phyloP scores from a whole-genome alignment of 257 asterid genomes.

The Fraxinus cuspidata region DNA sequence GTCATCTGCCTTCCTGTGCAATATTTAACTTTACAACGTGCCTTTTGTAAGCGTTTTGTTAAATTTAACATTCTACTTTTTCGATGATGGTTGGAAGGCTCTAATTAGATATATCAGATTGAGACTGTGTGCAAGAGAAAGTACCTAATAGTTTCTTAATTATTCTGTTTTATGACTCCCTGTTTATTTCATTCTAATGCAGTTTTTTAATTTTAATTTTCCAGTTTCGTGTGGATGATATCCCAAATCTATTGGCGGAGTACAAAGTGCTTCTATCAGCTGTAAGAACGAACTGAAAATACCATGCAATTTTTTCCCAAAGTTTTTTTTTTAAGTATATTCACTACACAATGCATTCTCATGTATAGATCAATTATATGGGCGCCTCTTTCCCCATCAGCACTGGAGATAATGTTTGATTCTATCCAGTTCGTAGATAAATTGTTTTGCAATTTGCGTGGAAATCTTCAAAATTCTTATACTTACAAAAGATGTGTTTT shows the following conservation, averaged over 20 bases:
- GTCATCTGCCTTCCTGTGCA: background rate
- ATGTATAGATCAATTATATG: background rate
- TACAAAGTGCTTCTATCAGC: slow-evolving; percentile 62
- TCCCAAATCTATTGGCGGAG: slow-evolving; percentile 62
- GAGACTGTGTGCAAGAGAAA: background rate
- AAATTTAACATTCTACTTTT: background rate
- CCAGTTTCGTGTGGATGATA: slow-evolving; percentile 77
- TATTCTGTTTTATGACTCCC: background rate
- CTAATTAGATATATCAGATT: background rate
- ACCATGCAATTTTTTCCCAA: background rate
- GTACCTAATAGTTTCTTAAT: background rate
- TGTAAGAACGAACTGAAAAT: slow-evolving; percentile 22
- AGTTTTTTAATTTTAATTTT: slow-evolving; percentile 20
- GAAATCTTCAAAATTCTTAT: background rate
- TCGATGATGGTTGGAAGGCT: background rate
- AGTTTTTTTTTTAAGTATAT: background rate
- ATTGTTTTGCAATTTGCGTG: background rate
- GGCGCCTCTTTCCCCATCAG: background rate
- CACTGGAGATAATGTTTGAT: background rate
- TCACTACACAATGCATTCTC: background rate
- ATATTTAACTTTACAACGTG: slow-evolving; percentile 5
- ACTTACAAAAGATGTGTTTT: background rate
- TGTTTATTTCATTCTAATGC: slow-evolving; percentile 12
- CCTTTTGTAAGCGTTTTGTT: background rate
- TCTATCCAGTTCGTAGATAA: background rate